Conservation (phyloP, 2,329 filamentous ascomycete genomes). For the Aureobasidium lini region DNA sequence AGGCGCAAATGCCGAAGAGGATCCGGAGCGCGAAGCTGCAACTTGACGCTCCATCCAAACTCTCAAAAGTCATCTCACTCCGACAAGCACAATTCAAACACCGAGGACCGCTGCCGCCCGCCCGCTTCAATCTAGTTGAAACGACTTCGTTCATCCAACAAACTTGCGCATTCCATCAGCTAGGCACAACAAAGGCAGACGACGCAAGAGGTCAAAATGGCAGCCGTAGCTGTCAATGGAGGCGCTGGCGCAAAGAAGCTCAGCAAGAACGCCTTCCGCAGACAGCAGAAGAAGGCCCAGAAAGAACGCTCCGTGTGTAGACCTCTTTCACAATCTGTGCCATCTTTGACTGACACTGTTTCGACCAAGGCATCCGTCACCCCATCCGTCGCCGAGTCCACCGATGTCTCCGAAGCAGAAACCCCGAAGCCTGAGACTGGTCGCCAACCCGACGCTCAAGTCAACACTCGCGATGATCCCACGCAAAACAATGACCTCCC, state of each 20-base stretch:
- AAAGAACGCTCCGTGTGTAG: constrained; percentile 54
- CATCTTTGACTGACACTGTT: constrained; percentile 28
- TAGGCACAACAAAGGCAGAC: background rate
- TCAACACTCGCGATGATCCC: constrained; percentile 15
- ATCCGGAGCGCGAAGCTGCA: background rate
- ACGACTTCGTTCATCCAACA: background rate
- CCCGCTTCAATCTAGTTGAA: background rate
- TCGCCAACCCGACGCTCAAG: constrained; percentile 2
- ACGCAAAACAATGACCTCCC: constrained; percentile 22
- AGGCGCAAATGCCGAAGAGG: background rate
- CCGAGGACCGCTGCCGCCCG: background rate
- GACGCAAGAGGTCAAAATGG: constrained; percentile 22
- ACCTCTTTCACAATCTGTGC: background rate
- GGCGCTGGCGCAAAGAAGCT: constrained; percentile 49
- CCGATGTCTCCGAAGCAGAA: constrained; percentile 10
- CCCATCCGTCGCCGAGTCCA: constrained; percentile 17
- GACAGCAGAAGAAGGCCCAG: constrained; percentile 89
- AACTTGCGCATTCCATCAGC: background rate
- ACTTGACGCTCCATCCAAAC: background rate
- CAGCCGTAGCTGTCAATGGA: constrained; percentile 27
- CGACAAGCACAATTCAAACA: background rate
- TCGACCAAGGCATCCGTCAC: constrained; percentile 22
- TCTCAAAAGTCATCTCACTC: background rate
- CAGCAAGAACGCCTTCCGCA: constrained; percentile 89
- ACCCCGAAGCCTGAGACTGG: constrained; percentile 16